Percentiles rank a stretch among this genome's conserved stretches.
These are phyloP conservation scores for Eimeria falciformis DNA, from an alignment of 169 alveolate genomes.

Conservation along the genomic window DNA sequence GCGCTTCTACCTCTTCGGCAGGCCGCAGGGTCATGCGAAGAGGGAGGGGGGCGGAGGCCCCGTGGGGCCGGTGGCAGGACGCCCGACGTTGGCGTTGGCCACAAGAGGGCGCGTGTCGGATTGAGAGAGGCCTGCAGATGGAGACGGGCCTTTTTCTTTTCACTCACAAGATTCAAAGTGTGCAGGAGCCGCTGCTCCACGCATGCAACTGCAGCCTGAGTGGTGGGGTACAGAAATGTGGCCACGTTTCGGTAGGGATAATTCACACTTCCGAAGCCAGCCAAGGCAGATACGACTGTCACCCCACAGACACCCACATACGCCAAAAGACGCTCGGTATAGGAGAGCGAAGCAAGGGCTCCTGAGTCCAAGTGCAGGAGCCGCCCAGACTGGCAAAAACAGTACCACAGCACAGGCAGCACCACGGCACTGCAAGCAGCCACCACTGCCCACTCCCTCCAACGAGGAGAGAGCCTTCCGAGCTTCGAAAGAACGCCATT, in stretches of 20 bases:
- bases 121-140: constrained; percentile 55
- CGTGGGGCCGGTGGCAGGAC: constrained; percentile 27
- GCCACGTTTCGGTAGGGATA: constrained; percentile 73
- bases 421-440: constrained; percentile 40
- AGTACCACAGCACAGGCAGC: constrained; percentile 71
- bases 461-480: constrained; percentile 24
- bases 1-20: background rate
- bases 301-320: constrained; percentile 76
- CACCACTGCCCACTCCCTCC: constrained; percentile 52
- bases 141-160: constrained; percentile 54
- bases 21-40: background rate
- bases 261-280: constrained; percentile 73
- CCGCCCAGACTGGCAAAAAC: constrained; percentile 74
- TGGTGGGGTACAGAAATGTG: constrained; percentile 40
- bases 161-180: constrained; percentile 50
- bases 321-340: constrained; percentile 72
- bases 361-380: constrained; percentile 68
- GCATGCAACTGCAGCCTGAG: constrained; percentile 59
- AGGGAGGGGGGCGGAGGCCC: background rate
- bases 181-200: constrained; percentile 74
- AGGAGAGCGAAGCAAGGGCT: constrained; percentile 40
- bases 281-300: constrained; percentile 73
- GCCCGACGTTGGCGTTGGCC: constrained; percentile 68
- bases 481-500: constrained; percentile 6
- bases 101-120: constrained; percentile 52